Percentiles rank a stretch among this genome's conserved stretches.
These are phyloP conservation scores for Termitomyces sp. DNA, from an alignment of 768 basidiomycete genomes.

Conservation along the genomic window DNA sequence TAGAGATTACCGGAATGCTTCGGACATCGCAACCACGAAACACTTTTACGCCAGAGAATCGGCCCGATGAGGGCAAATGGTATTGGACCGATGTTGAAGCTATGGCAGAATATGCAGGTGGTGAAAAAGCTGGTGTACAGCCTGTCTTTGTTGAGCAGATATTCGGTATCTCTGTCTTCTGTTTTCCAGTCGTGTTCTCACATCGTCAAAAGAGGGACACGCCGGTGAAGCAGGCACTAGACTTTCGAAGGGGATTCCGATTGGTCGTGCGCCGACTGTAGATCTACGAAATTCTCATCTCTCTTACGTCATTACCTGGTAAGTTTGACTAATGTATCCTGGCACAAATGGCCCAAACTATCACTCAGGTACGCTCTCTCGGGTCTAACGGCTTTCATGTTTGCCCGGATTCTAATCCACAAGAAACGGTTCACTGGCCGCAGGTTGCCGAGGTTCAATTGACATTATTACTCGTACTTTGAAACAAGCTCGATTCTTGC, in stretches of 20 bases:
- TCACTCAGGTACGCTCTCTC: slow-evolving; percentile 80
- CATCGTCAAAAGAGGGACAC: slow-evolving; percentile 63
- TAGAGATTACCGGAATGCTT: slow-evolving; percentile 83
- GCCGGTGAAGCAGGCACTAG: slow-evolving; percentile 62
- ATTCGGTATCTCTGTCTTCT: slow-evolving; percentile 50
- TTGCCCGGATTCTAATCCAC: slow-evolving; percentile 57
- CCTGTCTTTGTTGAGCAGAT: slow-evolving; percentile 89
- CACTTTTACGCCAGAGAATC: slow-evolving; percentile 85
- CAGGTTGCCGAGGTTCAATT: slow-evolving; percentile 51
- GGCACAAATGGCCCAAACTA: background rate
- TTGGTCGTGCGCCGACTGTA: slow-evolving; percentile 78
- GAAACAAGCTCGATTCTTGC: background rate
- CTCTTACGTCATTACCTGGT: slow-evolving; percentile 96
- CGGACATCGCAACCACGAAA: slow-evolving; percentile 71
- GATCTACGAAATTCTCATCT: slow-evolving; percentile 92
- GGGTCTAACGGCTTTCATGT: slow-evolving; percentile 80
- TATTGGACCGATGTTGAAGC: slow-evolving; percentile 84
- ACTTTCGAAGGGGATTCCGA: slow-evolving; percentile 68
- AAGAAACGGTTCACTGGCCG: slow-evolving; percentile 43
- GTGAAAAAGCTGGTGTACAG: slow-evolving; percentile 65
- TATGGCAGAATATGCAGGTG: slow-evolving; percentile 77
- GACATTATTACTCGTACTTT: background rate
- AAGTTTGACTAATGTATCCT: slow-evolving; percentile 5
- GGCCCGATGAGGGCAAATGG: slow-evolving; percentile 76
- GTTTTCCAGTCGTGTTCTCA: background rate